Conservation (phyloP, 768 basidiomycete species). For the Suillus spraguei region DNA sequence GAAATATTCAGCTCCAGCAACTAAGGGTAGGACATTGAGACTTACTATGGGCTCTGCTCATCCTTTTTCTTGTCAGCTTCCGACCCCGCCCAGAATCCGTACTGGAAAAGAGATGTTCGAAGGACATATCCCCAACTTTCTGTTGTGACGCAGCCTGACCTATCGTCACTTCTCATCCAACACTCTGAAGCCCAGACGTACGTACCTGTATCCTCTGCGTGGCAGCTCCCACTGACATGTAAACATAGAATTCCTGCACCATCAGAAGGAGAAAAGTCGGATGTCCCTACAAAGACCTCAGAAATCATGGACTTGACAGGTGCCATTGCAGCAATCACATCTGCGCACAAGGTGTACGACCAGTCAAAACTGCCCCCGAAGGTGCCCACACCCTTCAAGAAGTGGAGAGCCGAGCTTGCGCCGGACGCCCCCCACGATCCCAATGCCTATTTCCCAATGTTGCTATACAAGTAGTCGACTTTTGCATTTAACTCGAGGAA, state of each 20-base stretch:
- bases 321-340: conserved; percentile 69
- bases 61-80: conserved; percentile 54
- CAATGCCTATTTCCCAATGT: conserved; percentile 84
- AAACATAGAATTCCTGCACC: conserved; percentile 56
- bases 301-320: conserved; percentile 63
- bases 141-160: conserved; percentile 80
- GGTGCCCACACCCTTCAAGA: conserved; percentile 66
- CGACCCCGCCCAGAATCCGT: conserved; percentile 86
- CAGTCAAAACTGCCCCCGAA: conserved; percentile 71
- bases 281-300: conserved; percentile 47
- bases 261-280: conserved; percentile 41
- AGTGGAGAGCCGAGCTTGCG: conserved; percentile 74
- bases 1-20: conserved; percentile 84
- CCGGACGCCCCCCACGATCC: conserved; percentile 84
- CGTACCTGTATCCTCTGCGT: conserved; percentile 31
- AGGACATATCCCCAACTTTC: conserved; percentile 92
- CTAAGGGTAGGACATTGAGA: conserved; percentile 65
- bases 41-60: background rate
- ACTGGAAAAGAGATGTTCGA: conserved; percentile 96
- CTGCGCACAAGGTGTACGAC: conserved; percentile 58
- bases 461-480: conserved; percentile 51
- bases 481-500: conserved; percentile 3
- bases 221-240: conserved; percentile 16
- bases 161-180: conserved; percentile 80
- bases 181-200: conserved; percentile 70